phyloP scores from a whole-genome alignment of 2,329 filamentous ascomycete genomes.

The Sordariomycetes sp. region DNA sequence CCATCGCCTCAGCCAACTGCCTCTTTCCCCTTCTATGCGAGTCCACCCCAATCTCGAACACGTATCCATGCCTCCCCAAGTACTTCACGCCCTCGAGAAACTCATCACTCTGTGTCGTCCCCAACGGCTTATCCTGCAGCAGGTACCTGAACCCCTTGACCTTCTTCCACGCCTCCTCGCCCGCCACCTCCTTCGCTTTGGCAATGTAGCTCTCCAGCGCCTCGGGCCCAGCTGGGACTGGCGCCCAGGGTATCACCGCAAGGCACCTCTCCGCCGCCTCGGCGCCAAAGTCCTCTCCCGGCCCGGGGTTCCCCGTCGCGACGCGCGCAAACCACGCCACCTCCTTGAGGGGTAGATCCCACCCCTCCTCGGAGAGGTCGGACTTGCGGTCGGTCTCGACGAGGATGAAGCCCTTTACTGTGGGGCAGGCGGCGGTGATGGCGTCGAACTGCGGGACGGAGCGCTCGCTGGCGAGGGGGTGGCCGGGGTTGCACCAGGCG shows the following conservation, averaged over 20 bases:
- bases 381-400: constrained; percentile 69
- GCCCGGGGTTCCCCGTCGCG: constrained; percentile 40
- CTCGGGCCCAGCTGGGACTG: constrained; percentile 50
- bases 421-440: constrained; percentile 24
- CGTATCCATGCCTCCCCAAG: constrained; percentile 47
- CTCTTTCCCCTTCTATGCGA: constrained; percentile 60
- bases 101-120: constrained; percentile 46
- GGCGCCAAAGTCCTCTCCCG: constrained; percentile 32
- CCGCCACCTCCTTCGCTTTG: constrained; percentile 45
- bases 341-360: constrained; percentile 57
- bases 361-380: constrained; percentile 44
- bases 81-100: constrained; percentile 56
- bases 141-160: constrained; percentile 75
- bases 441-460: constrained; percentile 50
- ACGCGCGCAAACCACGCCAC: constrained; percentile 56
- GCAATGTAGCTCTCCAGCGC: constrained; percentile 53
- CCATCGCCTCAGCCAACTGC: constrained; percentile 58
- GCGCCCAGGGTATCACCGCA: constrained; percentile 77
- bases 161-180: constrained; percentile 45
- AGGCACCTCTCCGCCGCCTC: constrained; percentile 39
- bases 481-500: constrained; percentile 50
- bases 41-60: constrained; percentile 79
- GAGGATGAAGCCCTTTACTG: constrained; percentile 61
- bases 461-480: constrained; percentile 49
- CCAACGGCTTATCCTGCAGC: constrained; percentile 60